A percentile compares a stretch with the other conserved stretches of the same genome.
Conservation (phyloP, 129 eudicot genomes). For the Flaveria linearis region DNA sequence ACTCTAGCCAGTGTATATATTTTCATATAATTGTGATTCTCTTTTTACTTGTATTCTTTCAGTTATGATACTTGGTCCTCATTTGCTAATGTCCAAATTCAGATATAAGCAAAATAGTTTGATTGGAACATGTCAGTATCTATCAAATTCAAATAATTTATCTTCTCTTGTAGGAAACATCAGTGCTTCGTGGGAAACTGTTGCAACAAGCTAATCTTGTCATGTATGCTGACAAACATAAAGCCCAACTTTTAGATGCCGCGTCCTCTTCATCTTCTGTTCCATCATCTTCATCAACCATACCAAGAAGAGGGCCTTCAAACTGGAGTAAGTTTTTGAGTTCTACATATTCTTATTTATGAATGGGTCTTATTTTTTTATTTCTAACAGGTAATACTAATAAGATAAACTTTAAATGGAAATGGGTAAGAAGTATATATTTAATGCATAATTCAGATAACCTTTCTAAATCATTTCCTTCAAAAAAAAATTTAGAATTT, state of each 20-base stretch:
- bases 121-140: slow-evolving; percentile 19
- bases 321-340: slow-evolving; percentile 65
- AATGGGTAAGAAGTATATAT: not conserved
- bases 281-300: slow-evolving; percentile 58
- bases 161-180: slow-evolving; percentile 60
- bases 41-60: not conserved
- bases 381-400: not conserved
- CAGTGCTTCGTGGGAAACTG: slow-evolving; percentile 69
- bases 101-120: not conserved
- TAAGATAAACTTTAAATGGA: not conserved
- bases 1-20: not conserved
- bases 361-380: not conserved
- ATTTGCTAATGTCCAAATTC: not conserved
- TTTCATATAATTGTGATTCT: not conserved
- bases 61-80: not conserved
- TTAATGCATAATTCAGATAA: not conserved
- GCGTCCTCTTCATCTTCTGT: slow-evolving; percentile 47
- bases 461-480: not conserved
- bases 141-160: slow-evolving; percentile 7
- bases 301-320: slow-evolving; percentile 62
- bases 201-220: slow-evolving; percentile 74
- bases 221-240: slow-evolving; percentile 63
- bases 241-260: slow-evolving; percentile 48
- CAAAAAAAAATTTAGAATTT: not conserved
- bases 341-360: slow-evolving; percentile 10